Evolutionary conservation across 495 filamentous ascomycete species (phyloP).

Genomic region (Pyronema omphalodes): DNA sequence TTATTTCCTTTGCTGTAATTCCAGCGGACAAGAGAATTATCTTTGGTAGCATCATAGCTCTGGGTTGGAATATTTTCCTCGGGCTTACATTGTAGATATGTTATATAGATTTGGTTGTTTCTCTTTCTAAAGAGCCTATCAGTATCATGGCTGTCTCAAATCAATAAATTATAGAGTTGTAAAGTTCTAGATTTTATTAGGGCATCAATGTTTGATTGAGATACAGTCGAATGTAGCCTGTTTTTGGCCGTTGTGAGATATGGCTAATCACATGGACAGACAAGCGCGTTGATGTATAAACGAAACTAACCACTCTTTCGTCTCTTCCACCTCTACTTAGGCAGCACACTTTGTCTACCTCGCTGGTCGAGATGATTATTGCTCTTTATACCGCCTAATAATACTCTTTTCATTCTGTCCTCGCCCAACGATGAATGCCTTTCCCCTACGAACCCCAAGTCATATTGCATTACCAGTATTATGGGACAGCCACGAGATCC

Average conservation of each 20-base stretch:
- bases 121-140: no score
- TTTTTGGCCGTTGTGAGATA: no score
- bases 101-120: not conserved
- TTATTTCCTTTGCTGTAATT: constrained; percentile 62
- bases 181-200: no score
- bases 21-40: constrained; percentile 58
- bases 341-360: not conserved
- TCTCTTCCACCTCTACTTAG: no score
- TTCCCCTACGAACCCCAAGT: not conserved
- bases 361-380: not conserved
- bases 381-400: not conserved
- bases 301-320: no score
- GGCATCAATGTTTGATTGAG: no score
- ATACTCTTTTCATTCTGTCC: not conserved
- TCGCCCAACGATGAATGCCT: not conserved
- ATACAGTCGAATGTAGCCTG: no score
- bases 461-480: not conserved
- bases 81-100: constrained; percentile 36
- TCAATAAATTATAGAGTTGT: no score
- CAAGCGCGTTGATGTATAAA: no score
- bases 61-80: constrained; percentile 78
- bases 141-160: no score
- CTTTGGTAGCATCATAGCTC: constrained; percentile 57
- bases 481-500: not conserved
- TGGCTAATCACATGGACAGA: no score